Percentiles rank a stretch among this genome's conserved stretches.
These are phyloP conservation scores for Capsaspora owczarzaki DNA, from an alignment of 78 protist species.

Conservation along the genomic window DNA sequence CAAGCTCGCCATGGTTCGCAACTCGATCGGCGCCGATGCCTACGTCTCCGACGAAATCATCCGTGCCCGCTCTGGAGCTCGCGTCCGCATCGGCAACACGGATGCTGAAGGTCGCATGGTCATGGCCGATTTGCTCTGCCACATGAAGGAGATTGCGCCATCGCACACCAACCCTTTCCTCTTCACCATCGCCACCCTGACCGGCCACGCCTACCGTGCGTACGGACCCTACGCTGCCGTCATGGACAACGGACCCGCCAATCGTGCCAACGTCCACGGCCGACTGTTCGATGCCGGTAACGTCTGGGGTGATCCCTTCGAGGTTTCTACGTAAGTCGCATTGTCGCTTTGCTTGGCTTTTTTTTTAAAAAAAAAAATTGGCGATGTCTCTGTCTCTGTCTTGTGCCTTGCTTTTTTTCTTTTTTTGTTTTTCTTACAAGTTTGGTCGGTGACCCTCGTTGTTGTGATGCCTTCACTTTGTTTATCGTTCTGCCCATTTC, in stretches of 20 bases:
- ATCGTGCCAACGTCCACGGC: neutral
- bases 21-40: conserved; percentile 9
- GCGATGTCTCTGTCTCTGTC: no score
- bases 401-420: no score
- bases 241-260: conserved; percentile 15
- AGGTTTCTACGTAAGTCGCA: no score
- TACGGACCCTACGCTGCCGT: neutral
- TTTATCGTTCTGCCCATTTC: no score
- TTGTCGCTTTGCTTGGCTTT: no score
- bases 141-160: neutral
- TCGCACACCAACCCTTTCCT: neutral
- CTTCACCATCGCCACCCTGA: conserved; percentile 12
- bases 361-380: no score
- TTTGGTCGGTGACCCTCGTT: no score
- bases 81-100: conserved; percentile 3
- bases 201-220: conserved; percentile 11
- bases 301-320: neutral
- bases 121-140: conserved; percentile 4
- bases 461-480: no score
- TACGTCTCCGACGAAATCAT: conserved; percentile 18
- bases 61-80: neutral
- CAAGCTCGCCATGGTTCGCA: conserved; percentile 10
- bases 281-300: neutral
- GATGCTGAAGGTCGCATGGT: conserved; percentile 24
- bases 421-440: no score